phyloP scores from a whole-genome alignment of 306 rosid species.

The Pueraria montana region DNA sequence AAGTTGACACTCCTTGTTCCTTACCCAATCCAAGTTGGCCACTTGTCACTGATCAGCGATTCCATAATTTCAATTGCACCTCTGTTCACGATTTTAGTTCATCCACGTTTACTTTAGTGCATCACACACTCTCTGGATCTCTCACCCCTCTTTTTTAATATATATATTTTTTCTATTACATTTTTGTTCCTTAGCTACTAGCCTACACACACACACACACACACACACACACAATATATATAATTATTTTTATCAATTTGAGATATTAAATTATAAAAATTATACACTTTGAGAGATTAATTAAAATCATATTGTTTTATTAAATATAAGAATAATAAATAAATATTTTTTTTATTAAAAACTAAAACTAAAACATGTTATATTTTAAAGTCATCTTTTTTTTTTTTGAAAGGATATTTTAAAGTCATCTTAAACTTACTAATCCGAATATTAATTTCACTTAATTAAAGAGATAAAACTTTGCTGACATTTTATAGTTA shows the following conservation, averaged over 20 bases:
- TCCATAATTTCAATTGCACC: background rate
- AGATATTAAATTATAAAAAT: too few species aligned
- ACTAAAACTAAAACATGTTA: background rate
- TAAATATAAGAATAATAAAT: background rate
- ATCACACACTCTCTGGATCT: background rate
- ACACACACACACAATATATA: too few species aligned
- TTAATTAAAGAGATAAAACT: background rate
- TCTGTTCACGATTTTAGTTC: background rate
- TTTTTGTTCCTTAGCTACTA: too few species aligned
- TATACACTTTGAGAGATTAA: too few species aligned
- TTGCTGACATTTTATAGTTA: background rate
- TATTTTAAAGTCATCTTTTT: too few species aligned
- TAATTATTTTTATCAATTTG: too few species aligned
- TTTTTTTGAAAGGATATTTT: background rate
- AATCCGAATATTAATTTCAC: background rate
- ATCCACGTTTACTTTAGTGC: constrained; percentile 1
- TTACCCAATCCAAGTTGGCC: background rate
- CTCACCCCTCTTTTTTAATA: background rate
- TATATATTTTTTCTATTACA: too few species aligned
- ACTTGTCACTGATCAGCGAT: too few species aligned
- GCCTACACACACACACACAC: too few species aligned
- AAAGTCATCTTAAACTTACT: background rate
- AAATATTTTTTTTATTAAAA: background rate
- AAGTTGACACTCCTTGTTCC: background rate
- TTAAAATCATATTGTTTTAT: background rate